phyloP scores from a whole-genome alignment of 2,329 filamentous ascomycete genomes.

The Diaporthe nobilis region DNA sequence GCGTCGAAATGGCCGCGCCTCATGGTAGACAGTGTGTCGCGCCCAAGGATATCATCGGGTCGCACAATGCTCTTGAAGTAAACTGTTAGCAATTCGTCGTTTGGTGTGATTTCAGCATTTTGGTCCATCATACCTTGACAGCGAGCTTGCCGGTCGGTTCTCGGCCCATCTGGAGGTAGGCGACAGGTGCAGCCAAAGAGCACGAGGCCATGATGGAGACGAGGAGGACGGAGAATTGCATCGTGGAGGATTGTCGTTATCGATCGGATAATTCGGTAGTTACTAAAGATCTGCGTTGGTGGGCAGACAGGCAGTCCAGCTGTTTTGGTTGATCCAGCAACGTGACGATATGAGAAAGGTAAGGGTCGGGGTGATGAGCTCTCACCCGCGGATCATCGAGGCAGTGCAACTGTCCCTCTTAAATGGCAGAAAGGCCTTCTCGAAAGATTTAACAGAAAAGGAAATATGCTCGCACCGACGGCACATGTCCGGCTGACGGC shows the following conservation, averaged over 20 bases:
- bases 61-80: constrained; percentile 30
- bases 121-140: constrained; percentile 29
- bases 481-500: constrained; percentile 11
- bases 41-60: constrained; percentile 38
- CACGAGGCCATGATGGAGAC: constrained; percentile 30
- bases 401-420: constrained; percentile 20
- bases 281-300: constrained; percentile 8
- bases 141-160: constrained; percentile 37
- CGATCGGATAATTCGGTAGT: neutral
- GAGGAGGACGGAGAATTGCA: constrained; percentile 36
- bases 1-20: constrained; percentile 32
- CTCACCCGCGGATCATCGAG: constrained; percentile 5
- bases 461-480: constrained; percentile 17
- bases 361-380: constrained; percentile 21
- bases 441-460: neutral
- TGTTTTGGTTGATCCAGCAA: constrained; percentile 33
- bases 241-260: constrained; percentile 29
- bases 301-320: constrained; percentile 5
- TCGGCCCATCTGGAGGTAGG: constrained; percentile 29
- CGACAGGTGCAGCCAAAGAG: constrained; percentile 28
- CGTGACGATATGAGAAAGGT: constrained; percentile 1
- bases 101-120: neutral
- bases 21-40: constrained; percentile 31
- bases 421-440: neutral
- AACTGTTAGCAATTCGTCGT: neutral